Percentiles rank a stretch among this genome's conserved stretches.
phyloP scores from a whole-genome alignment of 1,139 yeast species.

The Fermentozyma sake region DNA sequence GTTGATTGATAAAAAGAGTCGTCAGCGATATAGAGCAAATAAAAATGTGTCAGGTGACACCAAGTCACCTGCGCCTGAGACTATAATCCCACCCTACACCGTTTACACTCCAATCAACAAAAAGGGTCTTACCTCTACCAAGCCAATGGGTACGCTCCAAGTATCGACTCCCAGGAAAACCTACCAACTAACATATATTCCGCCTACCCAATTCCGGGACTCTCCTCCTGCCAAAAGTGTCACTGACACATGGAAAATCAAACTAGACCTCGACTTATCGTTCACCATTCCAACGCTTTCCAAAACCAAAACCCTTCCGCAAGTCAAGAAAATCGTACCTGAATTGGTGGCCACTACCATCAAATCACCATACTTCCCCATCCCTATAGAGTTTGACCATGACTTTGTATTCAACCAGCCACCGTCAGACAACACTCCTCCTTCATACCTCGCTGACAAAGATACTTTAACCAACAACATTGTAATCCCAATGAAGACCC shows the following conservation, averaged over 20 bases:
- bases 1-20: slow-evolving; percentile 12
- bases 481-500: slow-evolving; percentile 17
- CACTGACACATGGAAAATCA: slow-evolving; percentile 23
- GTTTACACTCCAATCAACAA: slow-evolving; percentile 11
- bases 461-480: slow-evolving; percentile 26
- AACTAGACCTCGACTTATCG: slow-evolving; percentile 24
- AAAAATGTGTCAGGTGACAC: background rate
- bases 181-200: slow-evolving; percentile 27
- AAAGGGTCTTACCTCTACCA: slow-evolving; percentile 8
- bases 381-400: slow-evolving; percentile 20
- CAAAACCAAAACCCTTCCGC: slow-evolving; percentile 12
- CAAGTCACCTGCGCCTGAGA: too few species aligned
- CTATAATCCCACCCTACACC: slow-evolving; percentile 1
- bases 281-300: slow-evolving; percentile 10
- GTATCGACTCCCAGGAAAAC: slow-evolving; percentile 25
- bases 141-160: slow-evolving; percentile 15
- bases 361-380: slow-evolving; percentile 13
- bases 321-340: slow-evolving; percentile 11
- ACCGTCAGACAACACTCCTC: slow-evolving; percentile 4
- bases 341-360: slow-evolving; percentile 18
- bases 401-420: slow-evolving; percentile 16
- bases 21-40: slow-evolving; percentile 2
- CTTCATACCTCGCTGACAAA: slow-evolving; percentile 15
- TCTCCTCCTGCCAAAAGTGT: slow-evolving; percentile 6
- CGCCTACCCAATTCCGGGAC: slow-evolving; percentile 24